phyloP scores from a whole-genome alignment of 2,329 filamentous ascomycete species.

The Pyrenochaeta sp. region DNA sequence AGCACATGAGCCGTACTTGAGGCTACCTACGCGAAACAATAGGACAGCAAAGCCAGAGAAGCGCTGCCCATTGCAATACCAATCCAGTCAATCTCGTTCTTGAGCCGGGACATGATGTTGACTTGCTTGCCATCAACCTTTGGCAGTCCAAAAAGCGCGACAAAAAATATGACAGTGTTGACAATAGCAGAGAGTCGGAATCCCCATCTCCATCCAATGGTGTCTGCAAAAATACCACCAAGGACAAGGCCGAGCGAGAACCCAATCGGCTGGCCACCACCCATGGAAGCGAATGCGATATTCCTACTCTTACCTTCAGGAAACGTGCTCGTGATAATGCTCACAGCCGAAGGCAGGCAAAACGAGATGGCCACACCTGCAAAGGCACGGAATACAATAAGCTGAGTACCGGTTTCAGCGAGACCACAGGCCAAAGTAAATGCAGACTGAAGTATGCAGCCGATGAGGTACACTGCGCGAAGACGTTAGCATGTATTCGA shows the following conservation, averaged over 20 bases:
- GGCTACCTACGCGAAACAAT: constrained; percentile 60
- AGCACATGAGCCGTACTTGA: neutral
- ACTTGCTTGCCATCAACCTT: constrained; percentile 33
- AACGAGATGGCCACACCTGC: constrained; percentile 57
- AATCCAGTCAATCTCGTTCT: constrained; percentile 61
- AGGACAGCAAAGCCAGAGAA: constrained; percentile 59
- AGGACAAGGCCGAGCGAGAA: constrained; percentile 61
- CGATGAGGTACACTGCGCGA: constrained; percentile 52
- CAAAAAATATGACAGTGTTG: constrained; percentile 50
- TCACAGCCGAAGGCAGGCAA: constrained; percentile 58
- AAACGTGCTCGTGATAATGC: constrained; percentile 57
- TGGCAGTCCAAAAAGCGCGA: constrained; percentile 50
- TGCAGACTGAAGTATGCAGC: constrained; percentile 53
- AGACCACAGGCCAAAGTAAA: constrained; percentile 58
- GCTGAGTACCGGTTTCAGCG: constrained; percentile 44
- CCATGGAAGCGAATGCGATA: constrained; percentile 60
- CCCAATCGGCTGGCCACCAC: constrained; percentile 60
- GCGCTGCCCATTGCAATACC: constrained; percentile 57
- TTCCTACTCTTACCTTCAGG: constrained; percentile 58
- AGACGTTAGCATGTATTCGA: neutral
- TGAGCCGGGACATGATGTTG: constrained; percentile 39
- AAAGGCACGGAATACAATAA: constrained; percentile 58
- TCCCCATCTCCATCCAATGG: constrained; percentile 60
- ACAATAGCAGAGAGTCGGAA: constrained; percentile 59
- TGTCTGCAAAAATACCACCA: constrained; percentile 58